Base-by-base conservation (phyloP, 805 yeast species). In the Suhomyces prunicola region DNA sequence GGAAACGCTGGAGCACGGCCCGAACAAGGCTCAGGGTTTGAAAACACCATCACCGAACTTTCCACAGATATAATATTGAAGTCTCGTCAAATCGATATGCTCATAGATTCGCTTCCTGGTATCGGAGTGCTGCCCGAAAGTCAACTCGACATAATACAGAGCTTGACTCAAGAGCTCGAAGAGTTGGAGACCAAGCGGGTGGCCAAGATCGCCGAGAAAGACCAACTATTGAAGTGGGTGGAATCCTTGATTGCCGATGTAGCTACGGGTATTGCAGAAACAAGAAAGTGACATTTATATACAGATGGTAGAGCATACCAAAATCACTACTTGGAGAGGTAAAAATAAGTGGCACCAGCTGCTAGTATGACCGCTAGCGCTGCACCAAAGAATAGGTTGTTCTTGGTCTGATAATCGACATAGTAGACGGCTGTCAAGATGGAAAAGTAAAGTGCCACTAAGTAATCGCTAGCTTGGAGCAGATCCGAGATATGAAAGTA, bases 61-160 rank as follows among this genome's bases (percentile, higher is more conserved):
- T 82, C 96, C 2, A 83, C 88, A 0, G 99, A 93, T 65, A 80
- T 93, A 7, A 88, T 92, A 24, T 70, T 90, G 53, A 92, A 92
- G 64, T 83, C 96, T 5, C 81, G 96, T 60, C 98, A 94, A 67
- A 88, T 93, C 13, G 81, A 89, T 40, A 85, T 88, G 62, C 80
- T 93, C 26, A 91, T 93, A 40, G 96, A 89, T 64, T 84, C 96
- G 2, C 73, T 93, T 44, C 99, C 99, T 0, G 98, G 97, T 10
- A 89, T 90, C 2, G 97, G 96, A 7, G 92, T 87, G 1, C 83
- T 92, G 1, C 87, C 88, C 23, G 81, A 78, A 45, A 86, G 83
- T 51, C 98, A 92, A 68, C 66, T 91, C 65, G 70, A 72, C 26
- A 78, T 79, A 54, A 88, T 93, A 15, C 80, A 79, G 48, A 75